Evolutionary conservation across 1,284 basidiomycete genomes (phyloP), one percentile per base, ranked within the genome.

Genomic region (Rhodotorula sp.): DNA sequence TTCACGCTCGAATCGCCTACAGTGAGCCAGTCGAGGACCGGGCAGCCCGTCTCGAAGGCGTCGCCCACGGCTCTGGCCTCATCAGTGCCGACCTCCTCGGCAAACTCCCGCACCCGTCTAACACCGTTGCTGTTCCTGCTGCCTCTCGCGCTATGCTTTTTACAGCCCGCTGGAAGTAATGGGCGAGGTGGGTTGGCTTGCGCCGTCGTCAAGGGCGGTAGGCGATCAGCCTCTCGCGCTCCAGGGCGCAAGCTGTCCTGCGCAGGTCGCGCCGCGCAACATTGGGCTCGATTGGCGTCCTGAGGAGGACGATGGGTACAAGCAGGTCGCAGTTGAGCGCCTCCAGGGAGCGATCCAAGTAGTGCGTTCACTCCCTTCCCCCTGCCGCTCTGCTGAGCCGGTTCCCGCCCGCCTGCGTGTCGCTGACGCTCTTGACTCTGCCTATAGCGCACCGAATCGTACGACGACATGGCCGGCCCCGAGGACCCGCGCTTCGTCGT

Each of bases 391-490:
- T 51, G 10, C n/a, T 29, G 12, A n/a, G 2, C 27, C 15, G 46
- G n/a, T n/a, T 44, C 44, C 44, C 44, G 44, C 44, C 44, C 44
- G 19, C 39, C n/a, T 21, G 21, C 21, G 21, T 3, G 13, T 48
- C 21, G 25, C 46, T 48, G 46, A 22, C 46, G 44, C 21, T 48
- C 3, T 10, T 19, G 21, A 48, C 13, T 19, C 46, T 22, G 10
- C 22, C 10, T 22, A 32, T 61, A 76, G 75, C 74, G 74, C 29
- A 82, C 84, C 25, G 82, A 83, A 32, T 82, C 81, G 1, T 84
- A 78, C 63, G 84, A 85, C 72, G 78, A 83, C 67, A 80, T 82
- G 78, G 74, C 79, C 27, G 74, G 78, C 1, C 69, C 80, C 22
- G 76, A 53, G 80, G 84, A 76, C 34, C 76, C 81, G 0, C 74